Conservation (phyloP, 768 basidiomycete genomes). For the Phallus indusiatus region DNA sequence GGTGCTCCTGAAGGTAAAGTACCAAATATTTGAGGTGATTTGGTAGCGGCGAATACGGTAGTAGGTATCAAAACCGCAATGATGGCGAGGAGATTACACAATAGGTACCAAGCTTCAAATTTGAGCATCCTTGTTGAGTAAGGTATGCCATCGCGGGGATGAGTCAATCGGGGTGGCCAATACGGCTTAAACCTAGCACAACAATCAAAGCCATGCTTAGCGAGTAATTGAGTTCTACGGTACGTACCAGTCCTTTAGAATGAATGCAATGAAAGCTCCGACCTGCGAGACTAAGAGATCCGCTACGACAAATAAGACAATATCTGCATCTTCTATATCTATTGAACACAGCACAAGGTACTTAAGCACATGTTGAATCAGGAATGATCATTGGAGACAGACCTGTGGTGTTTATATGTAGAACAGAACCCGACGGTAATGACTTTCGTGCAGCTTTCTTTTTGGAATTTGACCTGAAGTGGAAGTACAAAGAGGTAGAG, state of each 20-base stretch:
- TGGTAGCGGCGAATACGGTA: not conserved
- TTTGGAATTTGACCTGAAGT: not conserved
- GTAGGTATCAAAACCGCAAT: not conserved
- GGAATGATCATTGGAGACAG: not conserved
- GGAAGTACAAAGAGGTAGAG: not conserved
- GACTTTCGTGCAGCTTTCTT: not conserved
- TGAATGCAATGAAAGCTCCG: not conserved
- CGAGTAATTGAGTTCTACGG: not conserved
- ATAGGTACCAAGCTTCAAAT: not conserved
- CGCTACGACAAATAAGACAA: not conserved
- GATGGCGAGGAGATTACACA: not conserved
- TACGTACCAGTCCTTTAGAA: not conserved
- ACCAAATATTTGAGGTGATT: not conserved
- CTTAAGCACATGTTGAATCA: not conserved
- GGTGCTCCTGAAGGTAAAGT: not conserved
- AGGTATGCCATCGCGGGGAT: not conserved
- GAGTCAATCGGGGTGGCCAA: not conserved
- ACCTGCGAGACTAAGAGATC: not conserved
- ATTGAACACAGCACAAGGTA: not conserved
- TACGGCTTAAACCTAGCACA: not conserved
- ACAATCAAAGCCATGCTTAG: not conserved
- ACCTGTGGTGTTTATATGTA: not conserved
- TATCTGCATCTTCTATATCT: not conserved
- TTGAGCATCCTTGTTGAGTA: not conserved
- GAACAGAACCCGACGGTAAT: not conserved